Percentiles rank a stretch among this genome's conserved stretches.
These are phyloP conservation scores for Cutaneotrichosporon sp. DNA, from an alignment of 1,284 basidiomycete genomes.

Conservation along the genomic window DNA sequence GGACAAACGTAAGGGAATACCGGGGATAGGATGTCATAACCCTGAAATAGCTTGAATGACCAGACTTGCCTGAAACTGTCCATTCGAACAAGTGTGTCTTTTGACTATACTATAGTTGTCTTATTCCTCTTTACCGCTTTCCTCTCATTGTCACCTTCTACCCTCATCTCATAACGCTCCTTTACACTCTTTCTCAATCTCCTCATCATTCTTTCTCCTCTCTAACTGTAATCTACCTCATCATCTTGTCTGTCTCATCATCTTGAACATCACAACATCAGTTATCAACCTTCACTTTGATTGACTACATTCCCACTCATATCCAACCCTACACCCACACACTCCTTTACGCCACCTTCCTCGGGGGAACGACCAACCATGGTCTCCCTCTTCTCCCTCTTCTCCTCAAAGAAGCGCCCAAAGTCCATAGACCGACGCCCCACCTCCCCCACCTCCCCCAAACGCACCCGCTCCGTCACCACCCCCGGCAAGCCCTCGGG, in stretches of 20 bases:
- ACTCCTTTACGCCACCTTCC: background rate
- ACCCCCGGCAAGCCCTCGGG: background rate
- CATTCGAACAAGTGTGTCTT: constrained; percentile 18
- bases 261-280: background rate
- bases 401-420: constrained; percentile 37
- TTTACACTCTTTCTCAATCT: background rate
- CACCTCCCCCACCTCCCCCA: constrained; percentile 15
- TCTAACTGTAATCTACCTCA: background rate
- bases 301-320: background rate
- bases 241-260: background rate
- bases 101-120: background rate
- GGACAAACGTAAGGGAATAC: too few relatives aligned
- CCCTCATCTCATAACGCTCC: background rate
- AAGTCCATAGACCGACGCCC: constrained; percentile 10
- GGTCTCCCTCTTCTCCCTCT: constrained; percentile 43
- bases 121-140: background rate
- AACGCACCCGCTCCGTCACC: constrained; percentile 14
- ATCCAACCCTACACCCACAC: background rate
- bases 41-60: too few relatives aligned
- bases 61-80: too few relatives aligned
- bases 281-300: background rate
- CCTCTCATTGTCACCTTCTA: background rate
- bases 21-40: too few relatives aligned
- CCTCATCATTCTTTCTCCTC: background rate
- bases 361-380: constrained; percentile 20